Evolutionary conservation across 805 yeast genomes (phyloP), one percentile per base, ranked within the genome.

Genomic region (Metschnikowia drakensbergensis): DNA sequence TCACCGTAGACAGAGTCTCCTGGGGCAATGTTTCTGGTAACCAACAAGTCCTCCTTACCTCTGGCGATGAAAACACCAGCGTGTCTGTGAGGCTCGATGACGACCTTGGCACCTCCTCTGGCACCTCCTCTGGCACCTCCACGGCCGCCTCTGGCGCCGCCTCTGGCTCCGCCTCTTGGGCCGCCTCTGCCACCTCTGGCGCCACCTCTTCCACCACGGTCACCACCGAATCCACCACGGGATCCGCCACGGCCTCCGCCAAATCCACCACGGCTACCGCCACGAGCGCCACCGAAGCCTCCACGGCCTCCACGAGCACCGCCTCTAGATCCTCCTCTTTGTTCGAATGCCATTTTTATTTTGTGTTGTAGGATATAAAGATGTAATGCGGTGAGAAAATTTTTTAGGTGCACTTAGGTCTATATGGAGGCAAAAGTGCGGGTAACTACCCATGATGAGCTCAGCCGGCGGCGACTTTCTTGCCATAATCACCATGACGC

Each of bases 1-100:
- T 94, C 99, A 66, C 98, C 98, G 76, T 94, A 94, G 48, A 94
- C 99, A 50, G 94, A 82, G 74, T 92, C 99, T 73, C 99, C 99
- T 65, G 99, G 98, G 41, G 97, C 96, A 68, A 86, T 75, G 80
- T 94, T 94, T 79, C 87, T 92, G 65, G 99, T 94, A 55, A 94
- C 96, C 65, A 94, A 81, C 69, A 94, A 81, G 82, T 94, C 99
- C 79, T 94, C 99, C 75, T 94, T 94, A 73, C 99, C 99, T 79
- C 98, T 89, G 71, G 98, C 99, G 74, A 94, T 92, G 84, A 83
- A 94, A 59, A 94, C 97, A 83, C 95, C 99, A 47, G 91, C 96
- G 69, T 94, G 98, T 78, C 97, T 87, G 76, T 94, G 99, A 63
- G 98, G 97, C 77, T 94, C 99, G 61, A 92, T 86, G 65, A 92